Percentiles rank a stretch among this genome's conserved stretches.
These are phyloP conservation scores for Polyporus arcularius DNA, from an alignment of 768 basidiomycete species.

Conservation along the genomic window DNA sequence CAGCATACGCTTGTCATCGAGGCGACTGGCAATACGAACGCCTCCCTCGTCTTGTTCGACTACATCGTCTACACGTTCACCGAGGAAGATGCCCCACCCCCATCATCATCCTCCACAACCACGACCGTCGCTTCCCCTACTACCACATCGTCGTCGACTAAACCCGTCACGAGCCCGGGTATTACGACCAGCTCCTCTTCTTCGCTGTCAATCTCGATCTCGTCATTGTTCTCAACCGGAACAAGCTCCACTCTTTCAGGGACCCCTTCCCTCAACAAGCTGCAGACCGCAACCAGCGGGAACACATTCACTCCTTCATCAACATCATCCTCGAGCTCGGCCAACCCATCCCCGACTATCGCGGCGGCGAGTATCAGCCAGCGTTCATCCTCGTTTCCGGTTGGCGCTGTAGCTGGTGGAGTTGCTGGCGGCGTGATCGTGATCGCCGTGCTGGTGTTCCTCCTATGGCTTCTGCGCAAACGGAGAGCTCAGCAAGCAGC, in stretches of 20 bases:
- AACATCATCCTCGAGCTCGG: background rate
- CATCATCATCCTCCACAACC: background rate
- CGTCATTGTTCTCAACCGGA: too few relatives aligned
- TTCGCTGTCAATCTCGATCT: too few relatives aligned
- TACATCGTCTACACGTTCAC: conserved; percentile 15
- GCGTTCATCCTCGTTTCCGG: background rate
- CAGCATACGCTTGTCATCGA: conserved; percentile 11
- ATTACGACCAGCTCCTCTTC: too few relatives aligned
- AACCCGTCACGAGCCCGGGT: too few relatives aligned
- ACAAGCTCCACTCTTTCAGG: background rate
- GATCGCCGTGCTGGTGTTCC: background rate
- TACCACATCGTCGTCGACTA: too few relatives aligned
- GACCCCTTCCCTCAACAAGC: background rate
- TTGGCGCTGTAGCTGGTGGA: background rate
- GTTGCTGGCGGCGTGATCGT: conserved; percentile 2
- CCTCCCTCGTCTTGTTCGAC: conserved; percentile 14
- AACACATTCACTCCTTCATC: background rate
- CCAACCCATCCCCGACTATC: background rate
- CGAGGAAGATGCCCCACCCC: background rate
- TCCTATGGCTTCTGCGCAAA: background rate
- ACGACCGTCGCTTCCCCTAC: background rate
- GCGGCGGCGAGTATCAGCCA: background rate
- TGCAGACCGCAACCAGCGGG: background rate
- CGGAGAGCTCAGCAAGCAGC: background rate
- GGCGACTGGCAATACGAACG: background rate